A percentile compares a stretch with the other conserved stretches of the same genome.
Evolutionary conservation across 768 basidiomycete genomes (phyloP).

Genomic region (Grammothele lineata): DNA sequence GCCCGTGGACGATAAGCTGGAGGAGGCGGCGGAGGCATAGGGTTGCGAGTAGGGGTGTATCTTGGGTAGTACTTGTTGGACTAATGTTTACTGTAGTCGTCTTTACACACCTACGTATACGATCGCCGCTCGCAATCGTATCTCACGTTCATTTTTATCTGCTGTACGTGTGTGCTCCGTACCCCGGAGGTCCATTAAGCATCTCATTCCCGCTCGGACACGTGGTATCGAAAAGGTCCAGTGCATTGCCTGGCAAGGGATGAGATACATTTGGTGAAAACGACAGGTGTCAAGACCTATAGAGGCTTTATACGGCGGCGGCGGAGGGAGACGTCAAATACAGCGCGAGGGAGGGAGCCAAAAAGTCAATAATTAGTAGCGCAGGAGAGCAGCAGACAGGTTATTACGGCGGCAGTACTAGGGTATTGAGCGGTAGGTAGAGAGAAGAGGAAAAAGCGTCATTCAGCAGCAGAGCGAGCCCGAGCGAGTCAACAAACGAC

Average conservation of each 20-base stretch:
- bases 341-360: slow-evolving; percentile 19
- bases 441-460: slow-evolving; percentile 1
- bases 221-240: too few species aligned
- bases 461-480: too few species aligned
- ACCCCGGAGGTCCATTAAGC: too few species aligned
- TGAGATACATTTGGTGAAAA: slow-evolving; percentile 19
- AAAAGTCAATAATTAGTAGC: slow-evolving; percentile 26
- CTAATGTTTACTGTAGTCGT: slow-evolving; percentile 17
- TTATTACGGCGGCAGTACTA: slow-evolving; percentile 16
- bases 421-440: too few species aligned
- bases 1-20: slow-evolving; percentile 40
- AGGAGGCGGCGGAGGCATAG: slow-evolving; percentile 29
- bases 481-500: too few species aligned
- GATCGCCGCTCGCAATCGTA: slow-evolving; percentile 9
- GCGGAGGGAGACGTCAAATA: slow-evolving; percentile 19
- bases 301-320: slow-evolving; percentile 4
- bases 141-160: too few species aligned
- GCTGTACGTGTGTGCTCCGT: too few species aligned
- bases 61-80: slow-evolving; percentile 8
- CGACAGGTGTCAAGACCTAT: slow-evolving; percentile 15
- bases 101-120: slow-evolving; percentile 11
- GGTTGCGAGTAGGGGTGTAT: slow-evolving; percentile 15
- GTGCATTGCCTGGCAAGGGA: slow-evolving; percentile 10
- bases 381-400: slow-evolving; percentile 19
- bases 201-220: too few species aligned